These are phyloP conservation scores for Arthromyces matolae DNA, from an alignment of 768 basidiomycete species.

Conservation along the genomic window DNA sequence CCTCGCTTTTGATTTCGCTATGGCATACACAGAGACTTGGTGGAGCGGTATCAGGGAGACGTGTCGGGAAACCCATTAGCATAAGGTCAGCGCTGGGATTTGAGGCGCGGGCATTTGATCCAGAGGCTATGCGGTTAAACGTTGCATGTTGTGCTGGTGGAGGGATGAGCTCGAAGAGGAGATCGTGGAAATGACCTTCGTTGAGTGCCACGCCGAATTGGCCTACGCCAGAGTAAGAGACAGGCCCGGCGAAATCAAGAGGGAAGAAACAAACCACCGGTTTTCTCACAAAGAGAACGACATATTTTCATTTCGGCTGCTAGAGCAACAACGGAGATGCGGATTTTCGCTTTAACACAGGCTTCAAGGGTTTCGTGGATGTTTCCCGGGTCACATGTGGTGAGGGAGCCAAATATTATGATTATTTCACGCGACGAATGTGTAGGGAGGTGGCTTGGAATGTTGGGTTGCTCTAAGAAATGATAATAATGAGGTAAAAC, in stretches of 20 bases:
- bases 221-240: slow-evolving; percentile 36
- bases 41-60: slow-evolving; percentile 78
- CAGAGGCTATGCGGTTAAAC: slow-evolving; percentile 41
- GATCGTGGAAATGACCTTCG: slow-evolving; percentile 94
- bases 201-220: slow-evolving; percentile 97
- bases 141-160: slow-evolving; percentile 80
- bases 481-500: background rate
- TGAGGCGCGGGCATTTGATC: slow-evolving; percentile 35
- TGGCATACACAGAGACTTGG: slow-evolving; percentile 92
- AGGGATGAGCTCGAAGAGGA: slow-evolving; percentile 92
- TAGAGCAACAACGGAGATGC: slow-evolving; percentile 89
- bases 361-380: slow-evolving; percentile 92
- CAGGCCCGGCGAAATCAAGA: slow-evolving; percentile 5
- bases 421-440: slow-evolving; percentile 96
- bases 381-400: slow-evolving; percentile 95
- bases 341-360: slow-evolving; percentile 78
- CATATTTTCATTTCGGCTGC: slow-evolving; percentile 99
- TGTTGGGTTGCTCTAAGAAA: background rate
- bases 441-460: slow-evolving; percentile 85
- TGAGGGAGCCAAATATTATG: slow-evolving; percentile 91
- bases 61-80: slow-evolving; percentile 99
- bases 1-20: slow-evolving; percentile 85
- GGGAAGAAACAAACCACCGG: slow-evolving; percentile 65
- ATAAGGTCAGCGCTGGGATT: slow-evolving; percentile 86
- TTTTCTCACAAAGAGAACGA: slow-evolving; percentile 85